These are phyloP conservation scores for Camelina laxa DNA, from an alignment of 345 rosid genomes.

Conservation along the genomic window DNA sequence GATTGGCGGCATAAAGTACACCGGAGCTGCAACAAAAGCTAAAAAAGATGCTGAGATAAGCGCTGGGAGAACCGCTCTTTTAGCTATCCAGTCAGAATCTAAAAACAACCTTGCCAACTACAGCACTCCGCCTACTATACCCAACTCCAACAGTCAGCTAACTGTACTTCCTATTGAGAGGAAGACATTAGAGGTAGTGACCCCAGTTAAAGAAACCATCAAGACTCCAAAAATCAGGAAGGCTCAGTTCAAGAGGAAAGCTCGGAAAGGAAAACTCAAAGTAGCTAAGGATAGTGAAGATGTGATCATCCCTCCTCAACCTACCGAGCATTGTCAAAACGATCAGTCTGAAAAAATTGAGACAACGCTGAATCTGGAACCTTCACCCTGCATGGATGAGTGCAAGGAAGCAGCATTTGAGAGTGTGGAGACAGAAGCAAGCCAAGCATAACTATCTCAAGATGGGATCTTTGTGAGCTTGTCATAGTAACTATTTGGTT, in stretches of 20 bases:
- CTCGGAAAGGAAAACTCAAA: constrained; percentile 37
- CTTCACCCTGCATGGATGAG: constrained; percentile 35
- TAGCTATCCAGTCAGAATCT: constrained; percentile 63
- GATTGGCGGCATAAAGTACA: constrained; percentile 81
- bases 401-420: constrained; percentile 42
- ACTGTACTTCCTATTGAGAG: constrained; percentile 79
- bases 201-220: constrained; percentile 45
- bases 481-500: constrained; percentile 26
- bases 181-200: constrained; percentile 51
- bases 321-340: constrained; percentile 36
- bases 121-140: constrained; percentile 62
- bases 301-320: constrained; percentile 18
- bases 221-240: constrained; percentile 65
- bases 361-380: constrained; percentile 22
- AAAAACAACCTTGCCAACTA: constrained; percentile 36
- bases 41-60: constrained; percentile 91
- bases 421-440: constrained; percentile 29
- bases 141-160: constrained; percentile 54
- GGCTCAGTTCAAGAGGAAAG: constrained; percentile 62
- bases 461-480: constrained; percentile 21
- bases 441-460: constrained; percentile 36
- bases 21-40: constrained; percentile 73
- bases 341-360: constrained; percentile 31
- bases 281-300: constrained; percentile 32
- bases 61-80: constrained; percentile 88